A percentile compares a stretch with the other conserved stretches of the same genome.
Evolutionary conservation across 2,329 filamentous ascomycete species (phyloP).

Genomic region (Colletotrichum brevisporum): DNA sequence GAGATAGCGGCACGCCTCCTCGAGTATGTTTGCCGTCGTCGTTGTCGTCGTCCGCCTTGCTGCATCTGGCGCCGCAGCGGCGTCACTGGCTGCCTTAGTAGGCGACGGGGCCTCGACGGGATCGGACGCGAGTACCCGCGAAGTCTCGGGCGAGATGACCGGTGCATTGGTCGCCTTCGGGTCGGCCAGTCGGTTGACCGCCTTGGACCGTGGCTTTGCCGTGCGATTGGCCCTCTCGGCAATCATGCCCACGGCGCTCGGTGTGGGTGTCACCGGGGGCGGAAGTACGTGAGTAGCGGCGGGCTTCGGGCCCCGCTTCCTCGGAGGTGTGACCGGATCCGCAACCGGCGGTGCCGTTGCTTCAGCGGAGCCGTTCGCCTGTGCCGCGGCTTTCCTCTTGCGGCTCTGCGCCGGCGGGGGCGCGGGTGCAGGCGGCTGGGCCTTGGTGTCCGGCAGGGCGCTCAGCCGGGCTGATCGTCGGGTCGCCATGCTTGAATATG

Average conservation of each 20-base stretch:
- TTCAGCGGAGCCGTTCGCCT: constrained; percentile 36
- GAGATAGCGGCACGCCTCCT: constrained; percentile 82
- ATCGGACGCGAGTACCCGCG: constrained; percentile 70
- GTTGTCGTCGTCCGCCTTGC: constrained; percentile 57
- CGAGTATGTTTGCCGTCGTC: constrained; percentile 78
- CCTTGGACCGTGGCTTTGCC: constrained; percentile 54
- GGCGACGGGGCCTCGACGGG: constrained; percentile 62
- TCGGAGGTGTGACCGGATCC: constrained; percentile 49
- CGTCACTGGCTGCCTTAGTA: constrained; percentile 53
- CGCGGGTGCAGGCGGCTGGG: constrained; percentile 40
- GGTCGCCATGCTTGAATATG: constrained; percentile 42
- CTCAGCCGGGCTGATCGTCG: constrained; percentile 59
- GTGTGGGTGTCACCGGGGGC: constrained; percentile 62
- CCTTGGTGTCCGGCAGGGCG: constrained; percentile 44
- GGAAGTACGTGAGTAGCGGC: constrained; percentile 44
- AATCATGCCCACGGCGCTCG: constrained; percentile 59
- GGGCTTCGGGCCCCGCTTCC: constrained; percentile 47
- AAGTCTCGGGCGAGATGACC: constrained; percentile 79
- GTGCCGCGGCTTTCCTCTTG: constrained; percentile 52
- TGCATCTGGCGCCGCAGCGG: constrained; percentile 43
- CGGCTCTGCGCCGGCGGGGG: constrained; percentile 44
- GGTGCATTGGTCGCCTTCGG: constrained; percentile 77
- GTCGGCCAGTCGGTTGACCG: constrained; percentile 70
- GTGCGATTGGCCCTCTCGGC: constrained; percentile 47
- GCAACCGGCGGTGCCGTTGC: constrained; percentile 40